Evolutionary conservation across 495 filamentous ascomycete species (phyloP).

Genomic region (Schizothecium vesticola): DNA sequence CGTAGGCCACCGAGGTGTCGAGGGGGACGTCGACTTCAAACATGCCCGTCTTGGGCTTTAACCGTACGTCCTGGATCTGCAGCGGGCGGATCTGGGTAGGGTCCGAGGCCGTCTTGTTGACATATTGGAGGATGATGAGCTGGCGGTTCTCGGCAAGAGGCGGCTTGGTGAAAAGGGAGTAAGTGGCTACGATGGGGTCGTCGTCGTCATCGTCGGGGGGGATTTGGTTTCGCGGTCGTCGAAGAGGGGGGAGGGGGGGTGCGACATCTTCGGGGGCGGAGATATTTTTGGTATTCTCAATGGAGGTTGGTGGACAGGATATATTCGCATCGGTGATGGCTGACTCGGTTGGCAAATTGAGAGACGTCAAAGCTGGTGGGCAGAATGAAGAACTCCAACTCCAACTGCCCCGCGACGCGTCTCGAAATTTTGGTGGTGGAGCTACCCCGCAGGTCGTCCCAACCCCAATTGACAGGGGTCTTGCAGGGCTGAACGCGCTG

Average conservation of each 20-base stretch:
- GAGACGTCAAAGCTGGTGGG: too few relatives aligned
- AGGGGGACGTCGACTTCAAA: slow-evolving; percentile 45
- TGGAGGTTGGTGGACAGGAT: not conserved
- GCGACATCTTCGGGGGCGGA: not conserved
- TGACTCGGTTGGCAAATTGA: not conserved
- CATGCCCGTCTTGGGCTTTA: slow-evolving; percentile 43
- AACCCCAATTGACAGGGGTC: not conserved
- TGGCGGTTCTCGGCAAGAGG: slow-evolving; percentile 35
- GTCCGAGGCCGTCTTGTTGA: slow-evolving; percentile 33
- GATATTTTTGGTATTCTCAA: not conserved
- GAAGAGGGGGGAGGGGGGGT: not conserved
- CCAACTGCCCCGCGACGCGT: not conserved
- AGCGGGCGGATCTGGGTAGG: slow-evolving; percentile 26
- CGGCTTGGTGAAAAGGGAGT: slow-evolving; percentile 46
- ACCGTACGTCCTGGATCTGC: slow-evolving; percentile 33
- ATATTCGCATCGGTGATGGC: too few relatives aligned
- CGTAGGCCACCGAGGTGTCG: slow-evolving; percentile 37
- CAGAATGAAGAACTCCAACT: not conserved
- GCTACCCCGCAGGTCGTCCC: not conserved
- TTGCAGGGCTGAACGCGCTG: not conserved
- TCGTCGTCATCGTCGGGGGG: slow-evolving; percentile 15
- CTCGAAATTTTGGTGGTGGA: not conserved
- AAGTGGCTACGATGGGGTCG: slow-evolving; percentile 45
- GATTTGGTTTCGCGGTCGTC: not conserved
- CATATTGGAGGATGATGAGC: slow-evolving; percentile 42